Conservation (phyloP, 1,284 basidiomycete species). For the Xerocomus nothofagi region DNA sequence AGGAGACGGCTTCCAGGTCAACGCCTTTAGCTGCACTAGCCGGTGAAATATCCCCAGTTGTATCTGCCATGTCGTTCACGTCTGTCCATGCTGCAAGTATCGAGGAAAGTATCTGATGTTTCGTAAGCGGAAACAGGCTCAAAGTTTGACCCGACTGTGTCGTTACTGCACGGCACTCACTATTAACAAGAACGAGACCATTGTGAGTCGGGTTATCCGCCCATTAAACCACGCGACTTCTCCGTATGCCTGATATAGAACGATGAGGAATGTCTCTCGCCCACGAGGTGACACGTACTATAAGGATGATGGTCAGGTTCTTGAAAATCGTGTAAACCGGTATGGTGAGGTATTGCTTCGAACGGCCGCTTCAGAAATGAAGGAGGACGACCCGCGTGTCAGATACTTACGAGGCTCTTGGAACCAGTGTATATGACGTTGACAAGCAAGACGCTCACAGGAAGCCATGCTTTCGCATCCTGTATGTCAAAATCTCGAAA, state of each 20-base stretch:
- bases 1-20: constrained; percentile 47
- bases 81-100: constrained; percentile 96
- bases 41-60: constrained; percentile 40
- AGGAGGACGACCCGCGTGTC: neutral
- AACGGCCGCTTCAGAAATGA: neutral
- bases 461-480: constrained; percentile 93
- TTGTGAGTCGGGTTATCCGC: constrained; percentile 82
- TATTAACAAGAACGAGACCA: constrained; percentile 93
- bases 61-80: constrained; percentile 56
- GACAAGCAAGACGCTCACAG: constrained; percentile 90
- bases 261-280: constrained; percentile 4
- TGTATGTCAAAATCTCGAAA: constrained; percentile 84
- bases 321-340: constrained; percentile 99
- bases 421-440: constrained; percentile 98
- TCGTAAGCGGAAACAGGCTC: neutral
- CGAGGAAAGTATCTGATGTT: constrained; percentile 81
- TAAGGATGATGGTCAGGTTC: constrained; percentile 97
- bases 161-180: constrained; percentile 42
- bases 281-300: constrained; percentile 53
- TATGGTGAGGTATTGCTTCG: constrained; percentile 89
- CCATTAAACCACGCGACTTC: constrained; percentile 98
- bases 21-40: constrained; percentile 42
- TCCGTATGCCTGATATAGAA: constrained; percentile 76
- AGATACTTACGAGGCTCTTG: constrained; percentile 81
- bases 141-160: neutral